These are phyloP conservation scores for Podospora bellae-mahoneyi DNA, from an alignment of 495 filamentous ascomycete genomes.

Conservation along the genomic window DNA sequence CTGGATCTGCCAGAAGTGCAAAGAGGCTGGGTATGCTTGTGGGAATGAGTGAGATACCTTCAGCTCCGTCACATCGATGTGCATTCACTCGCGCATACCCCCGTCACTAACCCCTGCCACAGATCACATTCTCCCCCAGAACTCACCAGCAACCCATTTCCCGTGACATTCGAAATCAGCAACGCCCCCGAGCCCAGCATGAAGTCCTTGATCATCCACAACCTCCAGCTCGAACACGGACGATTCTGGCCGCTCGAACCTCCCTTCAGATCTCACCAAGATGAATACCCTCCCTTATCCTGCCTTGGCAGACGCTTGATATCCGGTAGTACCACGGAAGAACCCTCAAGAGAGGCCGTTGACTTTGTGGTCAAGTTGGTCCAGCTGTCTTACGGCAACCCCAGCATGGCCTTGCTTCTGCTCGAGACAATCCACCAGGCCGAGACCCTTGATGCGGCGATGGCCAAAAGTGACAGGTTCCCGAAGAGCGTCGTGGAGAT, in stretches of 20 bases:
- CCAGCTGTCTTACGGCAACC: background rate
- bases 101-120: background rate
- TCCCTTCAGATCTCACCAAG: background rate
- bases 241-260: background rate
- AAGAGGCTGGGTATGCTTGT: background rate
- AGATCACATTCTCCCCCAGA: background rate
- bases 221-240: conserved; percentile 7
- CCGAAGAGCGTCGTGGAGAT: background rate
- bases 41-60: background rate
- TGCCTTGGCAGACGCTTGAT: background rate
- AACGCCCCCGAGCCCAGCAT: background rate
- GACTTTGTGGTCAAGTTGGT: background rate
- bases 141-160: background rate
- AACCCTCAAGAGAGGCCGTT: background rate
- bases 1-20: background rate
- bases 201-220: conserved; percentile 1
- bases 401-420: background rate
- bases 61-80: background rate
- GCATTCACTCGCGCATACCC: background rate
- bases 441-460: background rate
- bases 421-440: background rate
- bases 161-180: background rate
- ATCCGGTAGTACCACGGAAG: background rate
- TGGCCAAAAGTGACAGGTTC: background rate
- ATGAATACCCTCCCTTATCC: conserved; percentile 1